phyloP scores from a whole-genome alignment of 495 filamentous ascomycete species.

The Aspergillus ellipticus region DNA sequence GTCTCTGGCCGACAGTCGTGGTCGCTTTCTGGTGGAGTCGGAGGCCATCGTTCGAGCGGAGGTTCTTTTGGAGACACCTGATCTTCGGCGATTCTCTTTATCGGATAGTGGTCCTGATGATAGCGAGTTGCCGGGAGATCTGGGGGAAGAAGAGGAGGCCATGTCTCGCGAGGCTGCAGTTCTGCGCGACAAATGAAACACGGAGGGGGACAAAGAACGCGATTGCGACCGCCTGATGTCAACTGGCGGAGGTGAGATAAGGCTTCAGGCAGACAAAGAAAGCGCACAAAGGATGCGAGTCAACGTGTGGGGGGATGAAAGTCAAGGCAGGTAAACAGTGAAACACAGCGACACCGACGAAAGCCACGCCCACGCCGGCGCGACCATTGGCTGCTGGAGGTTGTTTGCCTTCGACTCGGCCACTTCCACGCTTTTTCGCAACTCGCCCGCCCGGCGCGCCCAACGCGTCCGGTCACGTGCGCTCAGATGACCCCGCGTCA shows the following conservation, averaged over 20 bases:
- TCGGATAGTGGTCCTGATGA: constrained; percentile 46
- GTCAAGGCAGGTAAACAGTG: neutral
- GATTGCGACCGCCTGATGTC: neutral
- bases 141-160: constrained; percentile 21
- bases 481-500: constrained; percentile 13
- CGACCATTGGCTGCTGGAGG: neutral
- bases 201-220: constrained; percentile 2
- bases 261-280: neutral
- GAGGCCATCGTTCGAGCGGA: constrained; percentile 28
- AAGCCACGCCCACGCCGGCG: neutral
- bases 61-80: constrained; percentile 23
- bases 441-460: neutral
- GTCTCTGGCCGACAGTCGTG: constrained; percentile 36
- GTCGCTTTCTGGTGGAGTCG: constrained; percentile 33
- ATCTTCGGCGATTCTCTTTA: constrained; percentile 52
- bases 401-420: neutral
- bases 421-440: neutral
- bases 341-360: too few species aligned
- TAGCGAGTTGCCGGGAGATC: constrained; percentile 32
- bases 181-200: constrained; percentile 9
- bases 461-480: constrained; percentile 11
- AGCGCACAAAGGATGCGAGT: neutral
- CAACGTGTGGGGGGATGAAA: too few species aligned
- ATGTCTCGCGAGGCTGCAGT: constrained; percentile 21
- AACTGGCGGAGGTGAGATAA: neutral